Evolutionary conservation across 306 rosid species (phyloP).

Genomic region (Luffa aegyptiaca): DNA sequence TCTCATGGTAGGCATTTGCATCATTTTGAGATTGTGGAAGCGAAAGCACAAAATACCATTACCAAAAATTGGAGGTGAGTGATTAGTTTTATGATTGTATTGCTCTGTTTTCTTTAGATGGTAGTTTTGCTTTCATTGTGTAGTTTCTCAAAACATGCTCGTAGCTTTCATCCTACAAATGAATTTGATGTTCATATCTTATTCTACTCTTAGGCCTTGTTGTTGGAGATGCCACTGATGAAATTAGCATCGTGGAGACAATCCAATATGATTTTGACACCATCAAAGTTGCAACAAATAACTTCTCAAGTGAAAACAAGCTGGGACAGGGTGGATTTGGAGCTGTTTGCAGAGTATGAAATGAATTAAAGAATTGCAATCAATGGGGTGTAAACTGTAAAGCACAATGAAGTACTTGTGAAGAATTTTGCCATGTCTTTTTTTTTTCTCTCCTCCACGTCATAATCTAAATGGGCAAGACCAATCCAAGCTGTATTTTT

Average conservation of each 20-base stretch:
- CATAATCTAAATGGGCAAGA: too few species aligned
- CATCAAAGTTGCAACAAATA: background rate
- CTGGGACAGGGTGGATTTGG: background rate
- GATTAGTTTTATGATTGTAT: background rate
- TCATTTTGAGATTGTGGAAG: background rate
- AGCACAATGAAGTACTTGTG: too few species aligned
- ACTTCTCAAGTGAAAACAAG: background rate
- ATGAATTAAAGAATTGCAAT: background rate
- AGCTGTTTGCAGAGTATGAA: background rate
- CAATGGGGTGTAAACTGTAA: background rate
- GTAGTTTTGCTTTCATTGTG: background rate
- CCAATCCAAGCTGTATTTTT: too few species aligned
- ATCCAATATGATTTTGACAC: background rate
- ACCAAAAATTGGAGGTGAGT: background rate
- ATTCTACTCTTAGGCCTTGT: background rate
- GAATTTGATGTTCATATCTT: background rate
- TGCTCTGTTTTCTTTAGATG: background rate
- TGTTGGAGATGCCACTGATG: background rate
- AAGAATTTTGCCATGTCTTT: too few species aligned
- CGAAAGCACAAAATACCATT: background rate
- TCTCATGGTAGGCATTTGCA: too few species aligned
- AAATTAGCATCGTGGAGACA: background rate
- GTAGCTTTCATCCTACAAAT: background rate
- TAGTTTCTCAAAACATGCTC: too few species aligned
- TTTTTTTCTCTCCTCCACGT: too few species aligned